phyloP scores from a whole-genome alignment of 176 grass and related monocot genomes.

The Carex scoparia region DNA sequence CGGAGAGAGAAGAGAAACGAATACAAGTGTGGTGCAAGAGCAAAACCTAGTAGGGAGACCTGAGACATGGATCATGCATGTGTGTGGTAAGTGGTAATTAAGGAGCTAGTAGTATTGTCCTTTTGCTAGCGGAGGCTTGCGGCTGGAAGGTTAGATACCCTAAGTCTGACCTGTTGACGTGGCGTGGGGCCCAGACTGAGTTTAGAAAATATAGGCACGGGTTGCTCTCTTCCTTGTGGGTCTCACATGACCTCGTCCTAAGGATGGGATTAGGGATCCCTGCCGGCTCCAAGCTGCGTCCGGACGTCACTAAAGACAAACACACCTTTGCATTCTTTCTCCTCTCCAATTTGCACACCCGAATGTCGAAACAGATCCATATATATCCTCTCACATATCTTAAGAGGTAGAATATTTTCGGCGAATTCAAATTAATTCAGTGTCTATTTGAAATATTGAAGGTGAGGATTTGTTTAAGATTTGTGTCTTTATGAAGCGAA shows the following conservation, averaged over 20 bases:
- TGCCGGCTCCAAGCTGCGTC: constrained; percentile 19
- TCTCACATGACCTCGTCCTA: not conserved
- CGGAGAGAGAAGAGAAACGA: not conserved
- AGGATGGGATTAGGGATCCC: constrained; percentile 13
- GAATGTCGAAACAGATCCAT: not conserved
- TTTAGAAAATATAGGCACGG: constrained; percentile 1
- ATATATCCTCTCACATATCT: too few relatives aligned
- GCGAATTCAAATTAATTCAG: too few relatives aligned
- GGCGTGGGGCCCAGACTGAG: not conserved
- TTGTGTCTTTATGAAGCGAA: too few relatives aligned
- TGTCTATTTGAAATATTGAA: too few relatives aligned
- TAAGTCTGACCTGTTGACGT: constrained; percentile 7
- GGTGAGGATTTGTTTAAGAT: too few relatives aligned
- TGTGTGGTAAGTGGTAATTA: not conserved
- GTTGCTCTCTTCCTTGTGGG: not conserved
- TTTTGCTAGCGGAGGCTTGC: constrained; percentile 18
- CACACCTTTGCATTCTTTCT: not conserved
- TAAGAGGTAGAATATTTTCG: too few relatives aligned
- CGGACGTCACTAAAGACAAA: constrained; percentile 29
- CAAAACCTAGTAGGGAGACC: not conserved
- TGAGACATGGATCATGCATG: not conserved
- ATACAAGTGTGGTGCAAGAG: not conserved
- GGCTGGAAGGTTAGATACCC: constrained; percentile 23
- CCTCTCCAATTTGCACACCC: not conserved
- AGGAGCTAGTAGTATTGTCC: not conserved